Base-by-base conservation (phyloP, 179 eudicot species). In the Camellia oleifera region DNA sequence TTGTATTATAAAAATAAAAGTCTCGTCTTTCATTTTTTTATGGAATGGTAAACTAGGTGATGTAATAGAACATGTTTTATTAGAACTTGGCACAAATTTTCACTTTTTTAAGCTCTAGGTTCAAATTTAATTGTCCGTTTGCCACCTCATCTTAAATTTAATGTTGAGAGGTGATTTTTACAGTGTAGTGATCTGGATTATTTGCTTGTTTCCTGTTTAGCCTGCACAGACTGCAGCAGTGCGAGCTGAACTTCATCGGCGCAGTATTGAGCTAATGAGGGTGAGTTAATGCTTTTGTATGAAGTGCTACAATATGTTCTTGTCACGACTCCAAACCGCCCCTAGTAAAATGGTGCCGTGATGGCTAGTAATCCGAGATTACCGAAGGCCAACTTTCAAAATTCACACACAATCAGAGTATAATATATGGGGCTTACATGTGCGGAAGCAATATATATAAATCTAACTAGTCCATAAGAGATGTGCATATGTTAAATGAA, bases 181-280 rank as follows among this genome's bases (percentile, higher is more conserved):
- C 76, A 67, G 57, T 48, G 5, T 68, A 12, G 20, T 79, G 64
- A 79, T 75, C 76, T 79, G 40, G 10, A 66, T 69, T 75, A 13
- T 79, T 74, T 67, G 65, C 74, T 79, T 79, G 74, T 72, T 23
- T 69, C 60, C 45, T 78, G 18, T 88, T 84, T 87, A 96, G 99
- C 99, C 99, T 79, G 89, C 92, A 20, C 98, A 96, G 84, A 84
- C 90, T 83, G 98, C 98, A 64, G 93, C 92, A 57, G 85, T 83
- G 72, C 94, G 99, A 79, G 98, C 99, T 62, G 98, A 96, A 86
- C 98, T 92, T 83, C 99, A 94, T 85, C 91, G 99, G 63, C 92
- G 99, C 57, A 91, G 99, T 87, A 93, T 96, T 78, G 93, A 97
- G 72, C 99, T 94, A 83, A 96, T 96, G 99, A 94, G 89, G 86